Evolutionary conservation across 805 yeast species (phyloP).

Genomic region (Candida caryicola): DNA sequence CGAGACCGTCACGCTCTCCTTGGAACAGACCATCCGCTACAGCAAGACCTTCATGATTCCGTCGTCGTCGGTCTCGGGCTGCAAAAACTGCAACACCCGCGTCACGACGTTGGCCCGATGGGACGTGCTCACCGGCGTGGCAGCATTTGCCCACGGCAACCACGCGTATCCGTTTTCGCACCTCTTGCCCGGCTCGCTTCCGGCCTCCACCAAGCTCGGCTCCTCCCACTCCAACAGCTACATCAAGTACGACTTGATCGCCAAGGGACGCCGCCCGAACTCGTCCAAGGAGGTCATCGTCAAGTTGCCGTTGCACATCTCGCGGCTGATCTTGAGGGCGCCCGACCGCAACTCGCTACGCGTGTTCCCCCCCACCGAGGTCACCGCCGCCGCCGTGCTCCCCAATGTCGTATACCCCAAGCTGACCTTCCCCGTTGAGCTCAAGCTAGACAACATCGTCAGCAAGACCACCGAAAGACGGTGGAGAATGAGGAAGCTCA

Average conservation of each 20-base stretch:
- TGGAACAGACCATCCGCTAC: conserved; percentile 70
- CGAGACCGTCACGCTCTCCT: conserved; percentile 56
- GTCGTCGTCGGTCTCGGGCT: conserved; percentile 44
- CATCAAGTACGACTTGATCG: conserved; percentile 75
- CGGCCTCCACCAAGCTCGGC: conserved; percentile 75
- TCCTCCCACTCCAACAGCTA: conserved; percentile 43
- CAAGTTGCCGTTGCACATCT: conserved; percentile 66
- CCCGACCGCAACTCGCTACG: conserved; percentile 84
- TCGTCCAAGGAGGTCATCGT: conserved; percentile 25
- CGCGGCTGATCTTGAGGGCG: conserved; percentile 75
- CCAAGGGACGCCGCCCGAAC: conserved; percentile 39
- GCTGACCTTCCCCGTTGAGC: conserved; percentile 78
- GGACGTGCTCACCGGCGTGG: conserved; percentile 69
- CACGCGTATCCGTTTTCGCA: conserved; percentile 94
- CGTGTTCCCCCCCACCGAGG: conserved; percentile 93
- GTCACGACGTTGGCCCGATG: conserved; percentile 73
- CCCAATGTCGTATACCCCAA: conserved; percentile 91
- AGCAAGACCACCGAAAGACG: conserved; percentile 52
- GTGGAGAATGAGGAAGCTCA: conserved; percentile 89
- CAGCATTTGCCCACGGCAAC: conserved; percentile 59
- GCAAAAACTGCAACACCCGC: conserved; percentile 56
- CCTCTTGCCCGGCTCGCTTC: conserved; percentile 81
- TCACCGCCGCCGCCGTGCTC: conserved; percentile 79
- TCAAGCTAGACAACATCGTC: conserved; percentile 71
- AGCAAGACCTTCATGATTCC: conserved; percentile 65